Evolutionary conservation across 2,329 filamentous ascomycete genomes (phyloP), one percentile per base, ranked within the genome.

Genomic region (Aspergillus clavatus): DNA sequence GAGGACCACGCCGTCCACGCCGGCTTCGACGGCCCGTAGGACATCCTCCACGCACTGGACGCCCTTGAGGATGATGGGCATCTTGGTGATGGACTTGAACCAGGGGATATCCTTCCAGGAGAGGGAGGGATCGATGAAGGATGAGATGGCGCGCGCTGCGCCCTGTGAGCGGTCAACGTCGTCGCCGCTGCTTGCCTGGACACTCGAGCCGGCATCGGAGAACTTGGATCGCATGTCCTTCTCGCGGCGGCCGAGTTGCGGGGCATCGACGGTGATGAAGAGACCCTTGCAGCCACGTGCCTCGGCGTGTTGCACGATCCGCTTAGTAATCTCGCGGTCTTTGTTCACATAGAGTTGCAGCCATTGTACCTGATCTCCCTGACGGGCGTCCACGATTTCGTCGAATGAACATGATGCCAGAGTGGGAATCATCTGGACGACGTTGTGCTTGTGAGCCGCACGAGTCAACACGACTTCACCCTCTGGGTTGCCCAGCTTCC

Each of bases 201-300:
- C 88, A 61, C 83, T 86, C 22, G 85, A 86, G 7, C 90, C 91
- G 11, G 80, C 79, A 57, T 95, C 91, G 28, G 81, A 81, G 65
- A 94, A 95, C 70, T 97, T 97, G 54, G 80, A 81, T 29, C 93
- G 87, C 93, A 97, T 97, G 67, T 97, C 93, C 74, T 97, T 98
- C 70, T 98, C 93, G 55, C 93, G 80, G 29, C 93, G 83, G 33
- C 93, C 93, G 18, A 98, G 83, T 69, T 97, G 91, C 5, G 93
- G 93, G 42, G 93, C 93, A 67, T 98, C 93, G 43, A 98, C 93
- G 2, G 93, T 98, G 72, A 98, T 96, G 76, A 98, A 98, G 14
- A 98, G 82, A 7, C 86, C 93, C 71, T 88, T 93, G 77, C 93
- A 97, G 22, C 93, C 93, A 45, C 93, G 84, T 61, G 75, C 75